phyloP scores from a whole-genome alignment of 208 protist species.

The Trypanosoma caninum region DNA sequence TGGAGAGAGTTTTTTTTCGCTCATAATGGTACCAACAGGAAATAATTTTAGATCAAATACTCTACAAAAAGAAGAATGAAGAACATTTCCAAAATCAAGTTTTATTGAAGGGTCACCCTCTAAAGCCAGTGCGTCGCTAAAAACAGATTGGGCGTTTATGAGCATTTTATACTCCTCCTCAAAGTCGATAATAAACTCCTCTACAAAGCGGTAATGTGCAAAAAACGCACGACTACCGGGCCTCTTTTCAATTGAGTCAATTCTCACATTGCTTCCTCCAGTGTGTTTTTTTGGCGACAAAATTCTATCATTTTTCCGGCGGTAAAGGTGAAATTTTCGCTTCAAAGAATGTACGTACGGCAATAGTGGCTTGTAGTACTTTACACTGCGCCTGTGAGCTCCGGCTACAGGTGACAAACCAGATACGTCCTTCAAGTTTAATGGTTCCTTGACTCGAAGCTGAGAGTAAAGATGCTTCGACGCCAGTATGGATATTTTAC shows the following conservation, averaged over 20 bases:
- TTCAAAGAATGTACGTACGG: slow-evolving; percentile 2
- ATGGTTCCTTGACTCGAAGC: slow-evolving; percentile 25
- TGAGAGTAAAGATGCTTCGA: slow-evolving; percentile 59
- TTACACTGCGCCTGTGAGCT: background rate
- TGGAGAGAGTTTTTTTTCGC: slow-evolving; percentile 5
- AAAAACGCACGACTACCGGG: slow-evolving; percentile 22
- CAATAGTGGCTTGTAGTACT: slow-evolving; percentile 3
- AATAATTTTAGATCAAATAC: slow-evolving; percentile 31
- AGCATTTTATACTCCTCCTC: slow-evolving; percentile 38
- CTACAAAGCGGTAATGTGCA: slow-evolving; percentile 52
- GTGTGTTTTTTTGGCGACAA: no score
- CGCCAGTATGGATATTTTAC: slow-evolving; percentile 20
- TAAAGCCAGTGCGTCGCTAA: slow-evolving; percentile 26
- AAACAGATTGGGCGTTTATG: background rate
- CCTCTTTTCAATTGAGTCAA: background rate
- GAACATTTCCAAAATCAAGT: slow-evolving; percentile 24
- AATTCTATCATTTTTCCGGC: no score
- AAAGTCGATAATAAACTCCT: slow-evolving; percentile 63
- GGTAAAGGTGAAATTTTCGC: slow-evolving; percentile 2
- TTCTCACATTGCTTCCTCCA: no score
- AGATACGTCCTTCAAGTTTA: slow-evolving; percentile 6
- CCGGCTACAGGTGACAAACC: background rate
- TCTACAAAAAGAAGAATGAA: slow-evolving; percentile 31
- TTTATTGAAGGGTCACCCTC: slow-evolving; percentile 19
- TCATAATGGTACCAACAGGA: slow-evolving; percentile 1